Evolutionary conservation across 2,329 filamentous ascomycete genomes (phyloP).

Genomic region (Beauveria australis): DNA sequence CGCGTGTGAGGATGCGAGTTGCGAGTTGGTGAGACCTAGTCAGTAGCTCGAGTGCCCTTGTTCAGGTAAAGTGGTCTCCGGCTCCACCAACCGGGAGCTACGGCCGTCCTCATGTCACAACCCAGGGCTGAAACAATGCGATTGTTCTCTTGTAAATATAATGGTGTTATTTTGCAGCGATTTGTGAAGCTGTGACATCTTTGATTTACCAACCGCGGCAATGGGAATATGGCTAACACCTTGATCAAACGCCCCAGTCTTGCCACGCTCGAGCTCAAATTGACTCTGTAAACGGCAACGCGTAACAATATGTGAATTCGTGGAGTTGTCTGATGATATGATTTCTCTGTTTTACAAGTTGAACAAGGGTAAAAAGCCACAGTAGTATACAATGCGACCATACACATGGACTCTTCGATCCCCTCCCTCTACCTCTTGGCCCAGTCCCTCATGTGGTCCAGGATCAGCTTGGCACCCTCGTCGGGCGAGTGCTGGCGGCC

Average conservation of each 20-base stretch:
- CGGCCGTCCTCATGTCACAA: neutral
- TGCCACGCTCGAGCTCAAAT: neutral
- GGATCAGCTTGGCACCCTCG: slow-evolving; percentile 73
- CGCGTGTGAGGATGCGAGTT: neutral
- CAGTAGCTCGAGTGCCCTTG: neutral
- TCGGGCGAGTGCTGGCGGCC: slow-evolving; percentile 90
- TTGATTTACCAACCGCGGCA: no score
- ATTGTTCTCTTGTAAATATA: neutral
- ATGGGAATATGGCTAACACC: neutral
- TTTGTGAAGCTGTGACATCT: no score
- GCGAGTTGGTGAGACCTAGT: neutral
- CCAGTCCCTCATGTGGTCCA: slow-evolving; percentile 71
- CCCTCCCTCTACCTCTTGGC: slow-evolving; percentile 18
- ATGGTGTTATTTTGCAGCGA: no score
- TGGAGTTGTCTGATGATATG: slow-evolving; percentile 5
- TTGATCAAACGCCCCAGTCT: neutral
- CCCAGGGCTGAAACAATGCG: neutral
- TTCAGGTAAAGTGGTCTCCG: neutral
- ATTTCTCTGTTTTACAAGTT: neutral
- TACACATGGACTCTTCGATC: neutral
- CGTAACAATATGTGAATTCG: neutral
- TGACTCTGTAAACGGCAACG: neutral
- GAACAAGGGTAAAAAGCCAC: neutral
- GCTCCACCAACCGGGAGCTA: slow-evolving; percentile 2
- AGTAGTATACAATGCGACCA: slow-evolving; percentile 10